Evolutionary conservation across 805 yeast genomes (phyloP).

Genomic region (Pichia gijzeniarum): DNA sequence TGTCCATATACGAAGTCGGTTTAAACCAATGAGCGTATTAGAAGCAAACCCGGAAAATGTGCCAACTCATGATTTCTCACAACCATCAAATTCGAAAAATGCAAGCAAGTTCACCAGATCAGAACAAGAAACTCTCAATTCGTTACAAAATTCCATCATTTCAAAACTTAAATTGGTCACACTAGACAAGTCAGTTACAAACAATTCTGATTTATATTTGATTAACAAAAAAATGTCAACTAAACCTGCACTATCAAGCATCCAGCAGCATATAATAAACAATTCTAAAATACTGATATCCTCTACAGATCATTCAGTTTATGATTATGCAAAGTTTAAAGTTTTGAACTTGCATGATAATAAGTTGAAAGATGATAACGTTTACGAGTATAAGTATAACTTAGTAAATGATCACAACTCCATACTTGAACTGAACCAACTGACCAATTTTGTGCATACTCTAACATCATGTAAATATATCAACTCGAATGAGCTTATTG

Average conservation of each 20-base stretch:
- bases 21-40: neutral
- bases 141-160: neutral
- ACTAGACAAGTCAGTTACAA: neutral
- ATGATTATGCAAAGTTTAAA: neutral
- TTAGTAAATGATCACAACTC: slow-evolving; percentile 6
- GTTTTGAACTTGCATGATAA: too few species aligned
- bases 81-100: too few species aligned
- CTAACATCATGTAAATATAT: slow-evolving; percentile 6
- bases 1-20: slow-evolving; percentile 1
- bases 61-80: too few species aligned
- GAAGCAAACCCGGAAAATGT: neutral
- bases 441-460: slow-evolving; percentile 2
- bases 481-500: slow-evolving; percentile 8
- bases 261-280: slow-evolving; percentile 1
- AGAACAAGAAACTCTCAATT: too few species aligned
- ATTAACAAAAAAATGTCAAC: neutral
- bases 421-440: slow-evolving; percentile 3
- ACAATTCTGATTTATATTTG: neutral
- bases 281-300: neutral
- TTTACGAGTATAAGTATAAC: slow-evolving; percentile 2
- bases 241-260: neutral
- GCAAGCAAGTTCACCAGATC: too few species aligned
- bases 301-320: neutral
- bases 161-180: neutral
- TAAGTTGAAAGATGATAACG: slow-evolving; percentile 1